These are phyloP conservation scores for Novymonas esmeraldas DNA, from an alignment of 208 protist species.

Conservation along the genomic window DNA sequence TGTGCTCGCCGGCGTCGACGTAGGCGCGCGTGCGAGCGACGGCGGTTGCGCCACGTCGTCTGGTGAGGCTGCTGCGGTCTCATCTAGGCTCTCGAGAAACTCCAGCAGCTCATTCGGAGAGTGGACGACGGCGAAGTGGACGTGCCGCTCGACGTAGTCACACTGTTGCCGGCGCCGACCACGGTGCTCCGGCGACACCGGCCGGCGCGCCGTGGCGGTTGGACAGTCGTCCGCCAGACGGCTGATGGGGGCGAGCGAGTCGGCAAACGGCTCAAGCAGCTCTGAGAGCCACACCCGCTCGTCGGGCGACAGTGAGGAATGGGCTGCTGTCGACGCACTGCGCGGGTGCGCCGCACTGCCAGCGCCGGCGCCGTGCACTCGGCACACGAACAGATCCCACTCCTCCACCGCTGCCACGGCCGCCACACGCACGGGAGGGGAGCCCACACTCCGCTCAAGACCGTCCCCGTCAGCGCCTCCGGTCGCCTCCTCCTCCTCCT, in stretches of 20 bases:
- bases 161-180: slow-evolving; percentile 15
- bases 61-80: not conserved
- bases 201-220: not conserved
- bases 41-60: too few relatives aligned
- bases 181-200: not conserved
- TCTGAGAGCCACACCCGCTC: not conserved
- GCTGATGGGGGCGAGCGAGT: not conserved
- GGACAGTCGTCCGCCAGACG: not conserved
- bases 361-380: slow-evolving; percentile 9
- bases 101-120: slow-evolving; percentile 44
- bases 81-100: slow-evolving; percentile 24
- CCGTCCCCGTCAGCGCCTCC: not conserved
- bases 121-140: slow-evolving; percentile 29
- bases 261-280: not conserved
- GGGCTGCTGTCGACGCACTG: not conserved
- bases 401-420: slow-evolving; percentile 4
- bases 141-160: slow-evolving; percentile 29
- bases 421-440: not conserved
- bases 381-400: slow-evolving; percentile 38
- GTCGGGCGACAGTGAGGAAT: not conserved
- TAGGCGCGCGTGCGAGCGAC: too few relatives aligned
- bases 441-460: not conserved
- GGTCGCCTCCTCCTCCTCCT: not conserved
- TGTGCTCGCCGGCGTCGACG: not conserved
- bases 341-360: not conserved